Evolutionary conservation across 495 filamentous ascomycete species (phyloP).

Genomic region (Elaphomyces granulatus): DNA sequence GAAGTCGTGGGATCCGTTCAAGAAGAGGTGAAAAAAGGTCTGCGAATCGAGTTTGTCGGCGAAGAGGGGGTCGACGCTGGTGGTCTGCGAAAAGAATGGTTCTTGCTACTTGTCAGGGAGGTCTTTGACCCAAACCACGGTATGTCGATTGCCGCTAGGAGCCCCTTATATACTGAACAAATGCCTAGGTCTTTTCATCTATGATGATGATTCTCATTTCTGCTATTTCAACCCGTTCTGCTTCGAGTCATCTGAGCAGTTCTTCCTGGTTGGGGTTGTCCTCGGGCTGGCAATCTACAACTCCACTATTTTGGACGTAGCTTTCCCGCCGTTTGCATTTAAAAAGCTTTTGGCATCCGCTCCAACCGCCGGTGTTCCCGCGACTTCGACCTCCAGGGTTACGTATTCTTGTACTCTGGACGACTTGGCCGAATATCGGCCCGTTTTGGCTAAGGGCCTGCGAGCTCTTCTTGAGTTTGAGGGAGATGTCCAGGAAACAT

Average conservation of each 20-base stretch:
- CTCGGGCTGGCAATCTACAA: conserved; percentile 93
- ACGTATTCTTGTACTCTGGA: conserved; percentile 60
- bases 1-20: conserved; percentile 70
- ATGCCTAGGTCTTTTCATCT: conserved; percentile 65
- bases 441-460: conserved; percentile 61
- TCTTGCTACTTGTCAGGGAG: conserved; percentile 77
- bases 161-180: no score
- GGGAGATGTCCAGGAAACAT: conserved; percentile 69
- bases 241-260: conserved; percentile 89
- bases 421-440: conserved; percentile 75
- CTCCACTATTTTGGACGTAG: conserved; percentile 85
- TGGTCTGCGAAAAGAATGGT: conserved; percentile 92
- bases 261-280: conserved; percentile 77
- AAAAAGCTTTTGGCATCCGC: conserved; percentile 69
- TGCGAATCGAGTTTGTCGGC: conserved; percentile 74
- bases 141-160: conserved; percentile 33
- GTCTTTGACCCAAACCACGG: conserved; percentile 87
- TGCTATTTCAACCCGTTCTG: conserved; percentile 93
- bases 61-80: conserved; percentile 92
- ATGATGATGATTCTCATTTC: conserved; percentile 86
- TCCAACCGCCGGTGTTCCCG: conserved; percentile 37
- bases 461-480: conserved; percentile 67
- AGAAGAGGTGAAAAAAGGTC: conserved; percentile 85
- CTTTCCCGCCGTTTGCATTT: conserved; percentile 85
- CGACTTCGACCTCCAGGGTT: conserved; percentile 41